Percentiles rank a stretch among this genome's conserved stretches.
Evolutionary conservation across 257 asterid genomes (phyloP).

Genomic region (Eucommia ulmoides): DNA sequence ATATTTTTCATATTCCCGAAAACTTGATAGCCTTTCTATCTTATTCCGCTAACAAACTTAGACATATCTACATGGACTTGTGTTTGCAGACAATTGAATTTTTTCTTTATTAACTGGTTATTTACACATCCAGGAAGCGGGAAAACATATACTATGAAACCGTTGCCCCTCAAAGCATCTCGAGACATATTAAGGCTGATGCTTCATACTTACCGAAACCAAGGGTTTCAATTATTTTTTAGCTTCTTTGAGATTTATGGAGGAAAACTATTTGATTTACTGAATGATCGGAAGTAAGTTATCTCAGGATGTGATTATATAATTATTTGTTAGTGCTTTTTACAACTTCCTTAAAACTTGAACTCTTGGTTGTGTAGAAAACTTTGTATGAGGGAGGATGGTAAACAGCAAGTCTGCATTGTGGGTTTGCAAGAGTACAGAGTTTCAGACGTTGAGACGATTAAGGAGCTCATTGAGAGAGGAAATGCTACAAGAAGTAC

Average conservation of each 20-base stretch:
- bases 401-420: constrained; percentile 59
- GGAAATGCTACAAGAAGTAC: constrained; percentile 90
- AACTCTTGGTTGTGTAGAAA: constrained; percentile 21
- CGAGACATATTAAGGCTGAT: constrained; percentile 90
- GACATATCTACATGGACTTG: no score
- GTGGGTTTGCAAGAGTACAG: constrained; percentile 63
- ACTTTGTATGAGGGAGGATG: constrained; percentile 99
- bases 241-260: constrained; percentile 99
- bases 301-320: constrained; percentile 1
- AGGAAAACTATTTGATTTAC: constrained; percentile 91
- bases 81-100: no score
- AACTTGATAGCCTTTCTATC: no score
- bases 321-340: not conserved
- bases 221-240: constrained; percentile 78
- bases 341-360: not conserved
- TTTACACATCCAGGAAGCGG: constrained; percentile 72
- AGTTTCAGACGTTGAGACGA: constrained; percentile 49
- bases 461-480: constrained; percentile 89
- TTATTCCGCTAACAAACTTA: no score
- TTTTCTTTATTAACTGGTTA: no score
- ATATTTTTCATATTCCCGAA: no score
- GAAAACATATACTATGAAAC: constrained; percentile 95
- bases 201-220: constrained; percentile 89
- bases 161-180: constrained; percentile 87
- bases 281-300: constrained; percentile 84